phyloP scores from a whole-genome alignment of 768 basidiomycete species.

The Lentinula sp. region DNA sequence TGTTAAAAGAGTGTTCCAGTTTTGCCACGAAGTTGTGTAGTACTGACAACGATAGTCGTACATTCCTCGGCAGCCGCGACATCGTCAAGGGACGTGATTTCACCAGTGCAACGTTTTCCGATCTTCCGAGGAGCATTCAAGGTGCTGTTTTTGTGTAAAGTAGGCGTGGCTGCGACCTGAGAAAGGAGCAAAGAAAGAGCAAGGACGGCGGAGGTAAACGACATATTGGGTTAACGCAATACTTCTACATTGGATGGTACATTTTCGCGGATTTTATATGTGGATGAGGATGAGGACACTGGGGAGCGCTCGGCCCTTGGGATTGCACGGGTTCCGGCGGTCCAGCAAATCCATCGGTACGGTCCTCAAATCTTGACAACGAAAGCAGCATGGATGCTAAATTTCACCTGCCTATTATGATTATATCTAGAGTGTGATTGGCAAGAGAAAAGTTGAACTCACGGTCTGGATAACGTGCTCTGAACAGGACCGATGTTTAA shows the following conservation, averaged over 20 bases:
- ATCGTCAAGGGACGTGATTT: slow-evolving; percentile 10
- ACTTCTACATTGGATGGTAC: neutral
- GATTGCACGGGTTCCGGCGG: neutral
- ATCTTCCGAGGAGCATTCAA: slow-evolving; percentile 5
- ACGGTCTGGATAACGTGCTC: neutral
- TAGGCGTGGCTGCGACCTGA: neutral
- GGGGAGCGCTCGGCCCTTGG: neutral
- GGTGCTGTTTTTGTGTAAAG: neutral
- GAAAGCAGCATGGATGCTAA: neutral
- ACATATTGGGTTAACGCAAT: neutral
- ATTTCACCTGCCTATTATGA: no score
- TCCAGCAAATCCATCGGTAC: neutral
- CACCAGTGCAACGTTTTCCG: slow-evolving; percentile 13
- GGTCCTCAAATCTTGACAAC: neutral
- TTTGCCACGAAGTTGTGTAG: neutral
- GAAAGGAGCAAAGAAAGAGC: neutral
- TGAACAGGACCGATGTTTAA: neutral
- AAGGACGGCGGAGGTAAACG: neutral
- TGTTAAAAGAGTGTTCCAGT: neutral
- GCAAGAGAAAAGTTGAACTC: neutral
- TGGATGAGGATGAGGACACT: neutral
- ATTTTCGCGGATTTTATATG: neutral
- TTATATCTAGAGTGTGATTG: neutral
- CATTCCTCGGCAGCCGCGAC: slow-evolving; percentile 32
- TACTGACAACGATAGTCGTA: slow-evolving; percentile 29